Base-by-base conservation (phyloP, 805 yeast genomes). In the Metschnikowia vanudenii region DNA sequence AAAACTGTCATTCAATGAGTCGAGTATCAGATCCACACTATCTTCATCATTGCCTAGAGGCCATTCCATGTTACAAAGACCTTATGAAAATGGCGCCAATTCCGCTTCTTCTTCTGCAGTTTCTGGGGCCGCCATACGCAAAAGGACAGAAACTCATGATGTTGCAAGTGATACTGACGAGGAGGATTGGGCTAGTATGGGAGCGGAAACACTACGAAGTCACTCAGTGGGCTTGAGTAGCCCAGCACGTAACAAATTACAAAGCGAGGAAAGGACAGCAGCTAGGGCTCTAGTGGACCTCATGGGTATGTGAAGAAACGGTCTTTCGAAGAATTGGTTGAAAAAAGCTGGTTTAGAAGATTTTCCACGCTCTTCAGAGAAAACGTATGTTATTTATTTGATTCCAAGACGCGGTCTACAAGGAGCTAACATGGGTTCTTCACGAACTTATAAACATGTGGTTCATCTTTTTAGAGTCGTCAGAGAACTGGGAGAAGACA, bases 181-280 rank as follows among this genome's bases (percentile, higher is more conserved):
- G 61, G 99, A 92, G 65, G 98, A 92, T 65, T 92, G 99, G 99
- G 86, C 83, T 51, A 69, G 89, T 0, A 84, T 91, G 44, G 97
- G 97, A 1, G 90, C 97, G 0, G 84, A 79, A 32, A 71, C 80
- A 36, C 69, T 89, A 46, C 69, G 87, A 14, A 38, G 67, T 58
- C 49, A 55, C 61, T 32, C 53, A 41, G 39, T 54, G 51, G 56
- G 55, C 13, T 36, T 45, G 49, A 43, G 45, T 24, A 40, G 46
- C 37, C 47, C 49, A n/a, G 52, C 57, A 7, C 48, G 47, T 3
- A 32, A 37, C 12, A 54, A 49, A 20, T 31, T 46, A 16, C 56
- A 59, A 39, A 64, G 60, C 30, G 74, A 69, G 41, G 81, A 79
- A 59, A 78, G 78, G 46, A 58, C 63, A 12, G 88, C 88, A 2